Evolutionary conservation across 2,329 filamentous ascomycete genomes (phyloP).

Genomic region (Myotisia sp.): DNA sequence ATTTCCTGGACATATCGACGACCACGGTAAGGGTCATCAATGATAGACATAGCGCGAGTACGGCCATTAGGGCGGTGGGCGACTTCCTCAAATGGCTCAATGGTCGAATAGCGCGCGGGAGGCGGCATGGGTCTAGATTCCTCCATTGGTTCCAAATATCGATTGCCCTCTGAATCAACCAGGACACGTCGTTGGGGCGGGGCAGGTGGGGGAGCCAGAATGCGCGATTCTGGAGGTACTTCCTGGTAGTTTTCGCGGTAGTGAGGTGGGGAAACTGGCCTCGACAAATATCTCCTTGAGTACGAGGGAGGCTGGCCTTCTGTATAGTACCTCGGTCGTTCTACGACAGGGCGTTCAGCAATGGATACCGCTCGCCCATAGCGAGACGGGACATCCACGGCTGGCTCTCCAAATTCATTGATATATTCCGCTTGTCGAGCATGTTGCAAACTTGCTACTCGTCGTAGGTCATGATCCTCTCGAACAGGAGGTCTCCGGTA

Average conservation of each 20-base stretch:
- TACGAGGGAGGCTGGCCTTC: conserved; percentile 21
- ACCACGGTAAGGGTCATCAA: conserved; percentile 29
- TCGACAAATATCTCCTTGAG: conserved; percentile 22
- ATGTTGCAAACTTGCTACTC: conserved; percentile 35
- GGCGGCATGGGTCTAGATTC: conserved; percentile 22
- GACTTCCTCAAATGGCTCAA: conserved; percentile 24
- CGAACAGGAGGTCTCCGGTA: conserved; percentile 24
- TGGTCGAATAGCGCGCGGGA: conserved; percentile 18
- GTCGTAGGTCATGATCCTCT: conserved; percentile 33
- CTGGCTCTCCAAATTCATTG: conserved; percentile 31
- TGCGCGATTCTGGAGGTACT: conserved; percentile 28
- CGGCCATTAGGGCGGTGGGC: conserved; percentile 20
- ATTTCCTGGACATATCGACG: conserved; percentile 32
- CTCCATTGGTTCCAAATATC: conserved; percentile 50
- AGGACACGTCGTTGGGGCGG: conserved; percentile 53
- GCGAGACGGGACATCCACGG: conserved; percentile 25
- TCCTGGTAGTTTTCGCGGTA: conserved; percentile 29
- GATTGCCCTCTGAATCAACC: conserved; percentile 68
- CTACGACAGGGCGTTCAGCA: conserved; percentile 25
- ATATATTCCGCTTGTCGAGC: conserved; percentile 28
- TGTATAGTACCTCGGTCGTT: conserved; percentile 27
- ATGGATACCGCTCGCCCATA: conserved; percentile 28
- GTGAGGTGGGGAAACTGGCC: conserved; percentile 20
- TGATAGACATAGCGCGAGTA: conserved; percentile 28
- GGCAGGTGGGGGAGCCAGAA: conserved; percentile 40